Base-by-base conservation (phyloP, 345 rosid genomes). In the Acer negundo region DNA sequence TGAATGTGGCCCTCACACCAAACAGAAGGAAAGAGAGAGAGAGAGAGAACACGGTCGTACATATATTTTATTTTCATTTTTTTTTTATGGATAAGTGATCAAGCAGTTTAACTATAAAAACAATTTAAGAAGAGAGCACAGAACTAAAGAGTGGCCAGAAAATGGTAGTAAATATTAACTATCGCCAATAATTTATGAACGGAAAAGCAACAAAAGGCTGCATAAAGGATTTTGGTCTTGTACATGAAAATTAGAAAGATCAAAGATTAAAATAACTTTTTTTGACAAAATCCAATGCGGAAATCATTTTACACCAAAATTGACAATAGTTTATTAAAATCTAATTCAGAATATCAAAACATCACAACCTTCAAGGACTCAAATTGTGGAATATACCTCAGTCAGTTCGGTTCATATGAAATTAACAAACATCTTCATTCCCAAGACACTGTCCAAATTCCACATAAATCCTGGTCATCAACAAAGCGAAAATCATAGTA, bases 401-500 rank as follows among this genome's bases (percentile, higher is more conserved):
- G 42, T 42, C 47, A 19, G 75, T 55, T 56, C 10, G 1, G 75
- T 35, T 53, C 65, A 56, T 56, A 19, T 0, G 16, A 69, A 55
- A 72, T 31, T 20, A 56, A 53, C 74, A 23, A 19, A 10, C 56
- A 69, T 22, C 56, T 10, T 47, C 31, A 6, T 24, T 7, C 6
- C 11, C 23, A 0, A 1, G 0, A 70, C 44, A 51, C 13, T 51
- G 38, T 53, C n/a, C 62, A 26, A 49, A 70, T 26, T 70, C 23
- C 44, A 51, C 42, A 51, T 10, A 70, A 26, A 26, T 70, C 62
- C 62, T 20, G 15, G 72, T 47, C 72, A 69, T 23, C 72, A 23
- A 9, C 73, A 16, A 15, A 23, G 53, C 40, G 10, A 46, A 44
- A 31, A 65, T 28, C 2, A 4, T 4, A 19, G 24, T 31, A 7